These are phyloP conservation scores for Codiaeum variegatum DNA, from an alignment of 441 rosid genomes.

Conservation along the genomic window DNA sequence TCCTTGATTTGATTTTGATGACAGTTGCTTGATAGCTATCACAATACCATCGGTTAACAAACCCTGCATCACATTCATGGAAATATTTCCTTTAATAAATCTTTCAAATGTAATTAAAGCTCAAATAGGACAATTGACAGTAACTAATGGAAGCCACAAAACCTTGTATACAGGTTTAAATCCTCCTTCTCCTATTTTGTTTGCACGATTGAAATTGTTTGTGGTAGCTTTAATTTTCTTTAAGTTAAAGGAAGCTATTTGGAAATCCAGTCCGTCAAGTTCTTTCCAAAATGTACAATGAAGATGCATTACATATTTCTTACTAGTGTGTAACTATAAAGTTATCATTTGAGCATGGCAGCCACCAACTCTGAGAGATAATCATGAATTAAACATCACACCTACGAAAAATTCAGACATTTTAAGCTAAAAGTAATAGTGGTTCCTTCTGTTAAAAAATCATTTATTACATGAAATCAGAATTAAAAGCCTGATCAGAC, in stretches of 20 bases:
- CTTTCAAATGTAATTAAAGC: not conserved
- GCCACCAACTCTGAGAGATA: not conserved
- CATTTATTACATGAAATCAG: not conserved
- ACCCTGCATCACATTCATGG: conserved; percentile 39
- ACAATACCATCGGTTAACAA: conserved; percentile 45
- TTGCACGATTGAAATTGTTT: conserved; percentile 10
- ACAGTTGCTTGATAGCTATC: conserved; percentile 72
- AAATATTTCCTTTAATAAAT: not conserved
- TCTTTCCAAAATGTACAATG: not conserved
- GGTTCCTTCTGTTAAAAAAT: not conserved
- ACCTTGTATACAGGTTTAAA: conserved; percentile 26
- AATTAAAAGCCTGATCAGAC: not conserved
- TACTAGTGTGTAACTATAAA: not conserved
- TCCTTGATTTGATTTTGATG: conserved; percentile 67
- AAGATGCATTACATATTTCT: not conserved
- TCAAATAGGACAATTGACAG: not conserved
- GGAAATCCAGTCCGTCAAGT: conserved; percentile 4
- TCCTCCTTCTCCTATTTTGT: conserved; percentile 25
- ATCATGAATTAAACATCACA: not conserved
- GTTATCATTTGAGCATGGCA: not conserved
- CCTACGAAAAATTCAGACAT: not conserved
- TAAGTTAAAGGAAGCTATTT: conserved; percentile 19
- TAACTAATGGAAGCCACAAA: no score
- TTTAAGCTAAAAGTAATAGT: not conserved
- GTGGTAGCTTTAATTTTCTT: conserved; percentile 23